Evolutionary conservation across 2,329 filamentous ascomycete species (phyloP), one percentile per base, ranked within the genome.

Genomic region (Kalmusia sp.): DNA sequence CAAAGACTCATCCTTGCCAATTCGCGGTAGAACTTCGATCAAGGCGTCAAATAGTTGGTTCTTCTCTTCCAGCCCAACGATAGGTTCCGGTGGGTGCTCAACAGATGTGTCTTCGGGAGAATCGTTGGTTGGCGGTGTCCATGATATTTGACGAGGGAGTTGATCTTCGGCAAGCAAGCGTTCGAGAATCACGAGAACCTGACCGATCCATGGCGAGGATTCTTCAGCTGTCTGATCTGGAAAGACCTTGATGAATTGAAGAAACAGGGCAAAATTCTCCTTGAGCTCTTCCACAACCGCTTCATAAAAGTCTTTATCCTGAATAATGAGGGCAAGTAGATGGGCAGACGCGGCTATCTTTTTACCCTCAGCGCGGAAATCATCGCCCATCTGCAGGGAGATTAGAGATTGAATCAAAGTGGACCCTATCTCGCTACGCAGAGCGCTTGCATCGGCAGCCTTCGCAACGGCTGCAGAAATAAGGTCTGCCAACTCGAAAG

Each of bases 331-430:
- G 3, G 92, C 95, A 9, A 99, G 80, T 12, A 99, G 82, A 75
- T 99, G 93, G 15, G 95, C 92, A 75, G 96, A 96, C 1, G 95
- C 91, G 17, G 92, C 90, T 61, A 99, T 86, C 70, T 92, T 93
- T 65, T 85, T 84, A 35, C 84, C 83, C 22, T 80, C 77, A 15
- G 77, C 75, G 48, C 80, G 76, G 61, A 84, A 79, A 54, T 86
- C 81, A 25, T 83, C 82, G 39, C 84, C 83, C 58, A 79, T 80
- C 64, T 86, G 82, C 45, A 87, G 73, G 8, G 86, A 88, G 41
- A 96, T 88, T 11, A 99, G 79, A 1, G 92, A 96, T 65, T 90
- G 88, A 4, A 93, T 88, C 39, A 99, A 79, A 0, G 92, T 96
- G 45, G 88, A 85, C 14, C 91, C 92, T 61, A 96, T 89, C 50